These are phyloP conservation scores for Dothidotthia symphoricarpi DNA, from an alignment of 2,329 filamentous ascomycete species.

Conservation along the genomic window DNA sequence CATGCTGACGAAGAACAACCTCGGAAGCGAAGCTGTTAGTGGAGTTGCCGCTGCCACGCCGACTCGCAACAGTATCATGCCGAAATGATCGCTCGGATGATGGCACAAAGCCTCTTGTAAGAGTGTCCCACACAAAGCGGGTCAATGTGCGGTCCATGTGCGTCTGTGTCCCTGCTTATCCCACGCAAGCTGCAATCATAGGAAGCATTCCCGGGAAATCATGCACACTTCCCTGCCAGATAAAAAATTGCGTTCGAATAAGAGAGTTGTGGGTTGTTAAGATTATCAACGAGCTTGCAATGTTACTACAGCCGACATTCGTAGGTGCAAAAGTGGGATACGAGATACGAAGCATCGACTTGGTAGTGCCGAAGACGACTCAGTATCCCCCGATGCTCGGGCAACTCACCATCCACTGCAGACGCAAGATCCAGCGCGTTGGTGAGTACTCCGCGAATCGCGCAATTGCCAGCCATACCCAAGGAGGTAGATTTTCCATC, in stretches of 20 bases:
- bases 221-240: slow-evolving; percentile 30
- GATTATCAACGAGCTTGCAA: too few relatives aligned
- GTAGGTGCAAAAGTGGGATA: slow-evolving; percentile 12
- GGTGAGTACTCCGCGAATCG: slow-evolving; percentile 29
- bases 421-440: slow-evolving; percentile 28
- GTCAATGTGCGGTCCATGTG: slow-evolving; percentile 19
- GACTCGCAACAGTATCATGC: slow-evolving; percentile 20
- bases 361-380: slow-evolving; percentile 4
- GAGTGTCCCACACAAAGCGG: slow-evolving; percentile 27
- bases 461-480: slow-evolving; percentile 18
- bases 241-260: slow-evolving; percentile 11
- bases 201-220: slow-evolving; percentile 35
- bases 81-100: slow-evolving; percentile 29
- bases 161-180: slow-evolving; percentile 31
- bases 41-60: slow-evolving; percentile 25
- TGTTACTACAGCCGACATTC: too few relatives aligned
- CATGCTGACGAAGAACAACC: slow-evolving; percentile 7
- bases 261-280: too few relatives aligned
- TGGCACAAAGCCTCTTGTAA: slow-evolving; percentile 18
- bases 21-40: slow-evolving; percentile 12
- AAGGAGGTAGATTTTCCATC: slow-evolving; percentile 33
- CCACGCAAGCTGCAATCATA: slow-evolving; percentile 28
- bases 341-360: background rate
- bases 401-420: slow-evolving; percentile 24
- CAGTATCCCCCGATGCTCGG: slow-evolving; percentile 18